Percentiles rank a stretch among this genome's conserved stretches.
phyloP scores from a whole-genome alignment of 768 basidiomycete genomes.

The Termitomyces sp. region DNA sequence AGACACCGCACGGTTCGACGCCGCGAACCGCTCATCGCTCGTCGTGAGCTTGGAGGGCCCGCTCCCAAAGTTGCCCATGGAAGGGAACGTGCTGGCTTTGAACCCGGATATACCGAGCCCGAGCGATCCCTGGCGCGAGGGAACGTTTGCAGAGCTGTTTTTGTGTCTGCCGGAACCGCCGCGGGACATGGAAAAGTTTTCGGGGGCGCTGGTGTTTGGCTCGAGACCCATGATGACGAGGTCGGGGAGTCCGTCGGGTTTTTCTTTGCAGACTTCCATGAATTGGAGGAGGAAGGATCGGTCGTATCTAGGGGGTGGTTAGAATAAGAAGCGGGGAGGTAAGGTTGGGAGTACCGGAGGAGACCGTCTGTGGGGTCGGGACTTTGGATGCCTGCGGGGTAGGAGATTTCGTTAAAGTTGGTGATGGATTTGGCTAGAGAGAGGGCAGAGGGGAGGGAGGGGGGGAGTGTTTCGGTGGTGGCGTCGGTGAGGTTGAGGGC shows the following conservation, averaged over 20 bases:
- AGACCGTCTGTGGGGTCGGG: constrained; percentile 94
- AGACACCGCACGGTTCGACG: constrained; percentile 49
- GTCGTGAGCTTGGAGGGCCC: constrained; percentile 52
- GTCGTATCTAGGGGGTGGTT: constrained; percentile 64
- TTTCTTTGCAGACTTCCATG: constrained; percentile 92
- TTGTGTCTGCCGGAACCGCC: constrained; percentile 65
- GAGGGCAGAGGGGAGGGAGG: constrained; percentile 61
- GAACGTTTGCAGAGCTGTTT: constrained; percentile 39
- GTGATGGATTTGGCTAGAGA: constrained; percentile 84
- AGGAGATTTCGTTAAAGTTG: constrained; percentile 71
- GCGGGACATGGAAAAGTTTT: constrained; percentile 45
- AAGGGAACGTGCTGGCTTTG: constrained; percentile 42
- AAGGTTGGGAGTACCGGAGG: constrained; percentile 57
- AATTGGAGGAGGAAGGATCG: constrained; percentile 98
- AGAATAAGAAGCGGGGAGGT: too few relatives aligned
- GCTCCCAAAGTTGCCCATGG: constrained; percentile 67
- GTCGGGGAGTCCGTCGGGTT: constrained; percentile 86
- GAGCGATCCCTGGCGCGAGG: constrained; percentile 45
- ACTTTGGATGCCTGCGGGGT: constrained; percentile 81
- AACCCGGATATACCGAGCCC: constrained; percentile 44
- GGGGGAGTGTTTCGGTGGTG: constrained; percentile 33
- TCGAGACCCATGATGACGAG: constrained; percentile 91
- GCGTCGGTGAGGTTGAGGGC: constrained; percentile 67
- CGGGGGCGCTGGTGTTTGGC: constrained; percentile 51
- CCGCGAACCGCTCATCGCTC: constrained; percentile 68